Conservation (phyloP, 768 basidiomycete species). For the Lactarius indigo region DNA sequence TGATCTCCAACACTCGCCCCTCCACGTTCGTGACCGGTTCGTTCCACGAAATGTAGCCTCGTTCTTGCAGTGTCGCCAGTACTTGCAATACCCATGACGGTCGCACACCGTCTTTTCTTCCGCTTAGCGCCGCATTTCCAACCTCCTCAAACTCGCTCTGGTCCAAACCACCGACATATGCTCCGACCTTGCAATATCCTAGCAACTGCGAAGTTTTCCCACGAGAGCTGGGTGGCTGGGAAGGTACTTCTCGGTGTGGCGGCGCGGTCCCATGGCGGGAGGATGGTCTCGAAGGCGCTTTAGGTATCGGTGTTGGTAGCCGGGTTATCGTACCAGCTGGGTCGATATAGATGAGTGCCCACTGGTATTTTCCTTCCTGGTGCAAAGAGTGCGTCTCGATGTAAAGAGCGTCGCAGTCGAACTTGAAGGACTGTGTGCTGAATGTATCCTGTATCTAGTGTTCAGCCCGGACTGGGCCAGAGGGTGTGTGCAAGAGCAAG, state of each 20-base stretch:
- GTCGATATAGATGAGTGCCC: conserved; percentile 23
- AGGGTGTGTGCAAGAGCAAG: background rate
- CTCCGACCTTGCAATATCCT: conserved; percentile 24
- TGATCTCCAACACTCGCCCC: conserved; percentile 22
- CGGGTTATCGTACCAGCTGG: conserved; percentile 12
- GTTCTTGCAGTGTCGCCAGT: conserved; percentile 21
- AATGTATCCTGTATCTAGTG: conserved; percentile 5
- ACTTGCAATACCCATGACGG: conserved; percentile 22
- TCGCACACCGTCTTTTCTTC: conserved; percentile 12
- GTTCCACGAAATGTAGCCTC: conserved; percentile 17
- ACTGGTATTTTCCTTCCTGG: conserved; percentile 24
- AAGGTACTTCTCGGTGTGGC: conserved; percentile 17
- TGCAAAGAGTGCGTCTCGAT: conserved; percentile 26
- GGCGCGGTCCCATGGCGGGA: conserved; percentile 13
- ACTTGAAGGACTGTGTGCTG: conserved; percentile 22
- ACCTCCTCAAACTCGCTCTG: conserved; percentile 21
- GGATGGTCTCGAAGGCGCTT: conserved; percentile 16
- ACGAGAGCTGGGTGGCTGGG: conserved; percentile 3
- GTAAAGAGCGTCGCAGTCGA: conserved; percentile 25
- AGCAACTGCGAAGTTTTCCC: conserved; percentile 18
- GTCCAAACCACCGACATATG: conserved; percentile 17
- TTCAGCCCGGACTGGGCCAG: background rate
- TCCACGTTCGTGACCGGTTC: conserved; percentile 10
- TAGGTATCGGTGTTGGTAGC: conserved; percentile 13
- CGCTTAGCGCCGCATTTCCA: conserved; percentile 16